Evolutionary conservation across 768 basidiomycete species (phyloP), one percentile per base, ranked within the genome.

Genomic region (Mycena rebaudengoi): DNA sequence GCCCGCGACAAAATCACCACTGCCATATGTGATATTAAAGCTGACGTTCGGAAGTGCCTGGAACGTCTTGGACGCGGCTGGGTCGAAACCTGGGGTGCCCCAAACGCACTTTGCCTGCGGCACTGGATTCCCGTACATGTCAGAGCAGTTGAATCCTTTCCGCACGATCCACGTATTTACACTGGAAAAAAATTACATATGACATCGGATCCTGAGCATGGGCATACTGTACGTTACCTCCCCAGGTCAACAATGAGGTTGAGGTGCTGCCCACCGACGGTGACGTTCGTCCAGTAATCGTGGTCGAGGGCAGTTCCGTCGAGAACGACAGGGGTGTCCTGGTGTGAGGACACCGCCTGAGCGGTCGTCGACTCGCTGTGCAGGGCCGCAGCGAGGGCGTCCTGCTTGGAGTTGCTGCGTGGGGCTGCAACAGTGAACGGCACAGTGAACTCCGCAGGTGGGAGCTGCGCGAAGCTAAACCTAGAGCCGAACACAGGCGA

Each of bases 111-210:
- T 44, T 10, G 45, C 51, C 43, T 39, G 52, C 18, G 66, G 32
- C 4, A 43, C 41, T 5, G 67, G 60, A 6, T 23, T 60, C 14
- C 55, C 55, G n/a, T 21, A 28, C 28, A 68, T 56, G 30, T 63
- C 35, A 43, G 66, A 66, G 62, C 70, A 71, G 13, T 44, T 25
- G 53, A 68, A 71, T 28, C 70, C 70, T 32, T 56, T 51, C 55
- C 68, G 33, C 14, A 54, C 44, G 2, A 68, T 57, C 65, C 68
- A 71, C 7, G 69, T 68, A 33, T 71, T 69, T 10, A 67, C 66
- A 26, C 70, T 71, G 33, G 13, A 50, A 20, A 50, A 20, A 33
- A 16, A 41, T 41, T 26, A 30, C 32, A 33, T 7, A 4, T 43
- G 37, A 30, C n/a, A n/a, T n/a, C n/a, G n/a, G n/a, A n/a, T n/a